These are phyloP conservation scores for Solanum sitiens DNA, from an alignment of 257 asterid genomes.

Conservation along the genomic window DNA sequence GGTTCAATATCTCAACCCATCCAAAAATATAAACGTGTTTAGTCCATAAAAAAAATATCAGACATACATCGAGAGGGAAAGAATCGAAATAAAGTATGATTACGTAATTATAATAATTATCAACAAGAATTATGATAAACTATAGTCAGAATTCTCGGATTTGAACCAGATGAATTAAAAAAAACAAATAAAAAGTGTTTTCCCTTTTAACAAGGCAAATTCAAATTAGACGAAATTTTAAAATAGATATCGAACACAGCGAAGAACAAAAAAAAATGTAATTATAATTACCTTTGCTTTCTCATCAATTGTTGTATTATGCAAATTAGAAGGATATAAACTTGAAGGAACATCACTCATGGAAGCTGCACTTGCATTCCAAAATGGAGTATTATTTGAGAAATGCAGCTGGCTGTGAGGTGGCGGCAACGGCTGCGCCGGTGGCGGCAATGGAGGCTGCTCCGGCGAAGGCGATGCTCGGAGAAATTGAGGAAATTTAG, in stretches of 20 bases:
- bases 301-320: conserved; percentile 32
- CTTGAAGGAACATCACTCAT: conserved; percentile 30
- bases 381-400: conserved; percentile 65
- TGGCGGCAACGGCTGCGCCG: not conserved
- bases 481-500: conserved; percentile 44
- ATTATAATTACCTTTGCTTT: conserved; percentile 30
- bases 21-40: not conserved
- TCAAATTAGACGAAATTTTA: not conserved
- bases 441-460: conserved; percentile 8
- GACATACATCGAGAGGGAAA: not conserved
- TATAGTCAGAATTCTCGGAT: not conserved
- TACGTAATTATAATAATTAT: not conserved
- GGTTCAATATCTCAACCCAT: not conserved
- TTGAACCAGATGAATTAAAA: fast-evolving
- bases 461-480: conserved; percentile 31
- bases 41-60: not conserved
- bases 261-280: not conserved
- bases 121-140: not conserved
- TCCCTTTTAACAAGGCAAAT: not conserved
- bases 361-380: conserved; percentile 56
- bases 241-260: not conserved
- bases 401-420: conserved; percentile 51
- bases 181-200: not conserved
- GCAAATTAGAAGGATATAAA: conserved; percentile 40
- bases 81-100: not conserved